Percentiles rank a stretch among this genome's conserved stretches.
Conservation (phyloP, 768 basidiomycete species). For the Boletus edulis region DNA sequence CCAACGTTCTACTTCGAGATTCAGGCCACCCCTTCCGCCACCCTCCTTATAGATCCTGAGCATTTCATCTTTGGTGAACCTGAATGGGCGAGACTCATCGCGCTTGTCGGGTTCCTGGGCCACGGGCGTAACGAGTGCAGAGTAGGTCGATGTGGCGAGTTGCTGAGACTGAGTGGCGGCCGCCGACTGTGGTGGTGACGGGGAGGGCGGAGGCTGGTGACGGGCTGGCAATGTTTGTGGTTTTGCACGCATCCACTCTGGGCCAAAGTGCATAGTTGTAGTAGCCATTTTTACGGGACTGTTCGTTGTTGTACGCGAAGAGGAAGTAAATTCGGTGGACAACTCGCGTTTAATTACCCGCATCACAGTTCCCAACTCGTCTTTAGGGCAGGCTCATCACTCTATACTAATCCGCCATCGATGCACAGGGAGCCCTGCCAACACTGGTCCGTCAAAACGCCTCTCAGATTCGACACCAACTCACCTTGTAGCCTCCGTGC, state of each 20-base stretch:
- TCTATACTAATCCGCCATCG: constrained; percentile 64
- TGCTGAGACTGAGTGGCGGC: constrained; percentile 42
- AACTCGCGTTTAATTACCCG: constrained; percentile 23
- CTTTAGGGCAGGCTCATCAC: constrained; percentile 35
- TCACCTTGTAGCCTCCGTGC: constrained; percentile 84
- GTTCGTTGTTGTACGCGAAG: too few species aligned
- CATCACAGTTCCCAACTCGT: background rate
- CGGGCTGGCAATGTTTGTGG: constrained; percentile 49
- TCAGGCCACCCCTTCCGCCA: constrained; percentile 68
- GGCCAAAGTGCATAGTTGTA: constrained; percentile 84
- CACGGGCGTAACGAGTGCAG: constrained; percentile 50
- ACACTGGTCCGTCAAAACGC: constrained; percentile 3
- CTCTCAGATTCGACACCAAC: constrained; percentile 23
- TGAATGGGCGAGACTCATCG: constrained; percentile 75
- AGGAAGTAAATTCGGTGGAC: constrained; percentile 16
- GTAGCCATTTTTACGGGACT: constrained; percentile 45
- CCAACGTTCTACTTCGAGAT: constrained; percentile 85
- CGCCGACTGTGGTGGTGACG: constrained; percentile 45
- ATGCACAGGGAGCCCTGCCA: constrained; percentile 61
- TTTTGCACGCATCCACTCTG: constrained; percentile 91
- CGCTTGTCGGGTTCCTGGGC: constrained; percentile 51
- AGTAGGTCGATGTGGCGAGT: constrained; percentile 68
- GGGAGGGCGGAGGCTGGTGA: constrained; percentile 55
- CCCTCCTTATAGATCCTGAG: constrained; percentile 81
- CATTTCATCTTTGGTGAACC: constrained; percentile 84